Conservation (phyloP, 108 stramenopile genomes). For the Bacterosira constricta region DNA sequence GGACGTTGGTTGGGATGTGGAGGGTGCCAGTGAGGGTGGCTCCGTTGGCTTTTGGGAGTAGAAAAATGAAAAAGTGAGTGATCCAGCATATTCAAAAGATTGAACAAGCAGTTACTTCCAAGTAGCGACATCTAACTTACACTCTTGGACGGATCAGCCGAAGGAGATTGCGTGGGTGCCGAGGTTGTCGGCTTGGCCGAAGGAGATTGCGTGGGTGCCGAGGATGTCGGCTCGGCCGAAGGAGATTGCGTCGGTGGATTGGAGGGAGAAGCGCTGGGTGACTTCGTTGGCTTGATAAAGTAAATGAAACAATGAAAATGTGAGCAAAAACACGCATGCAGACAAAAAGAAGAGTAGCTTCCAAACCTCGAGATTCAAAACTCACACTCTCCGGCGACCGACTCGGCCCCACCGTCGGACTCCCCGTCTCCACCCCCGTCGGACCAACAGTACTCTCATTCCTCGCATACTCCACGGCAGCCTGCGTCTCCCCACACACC, state of each 20-base stretch:
- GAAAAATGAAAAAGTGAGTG: background rate
- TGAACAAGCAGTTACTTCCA: background rate
- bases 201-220: background rate
- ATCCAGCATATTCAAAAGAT: too few relatives aligned
- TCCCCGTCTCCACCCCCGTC: background rate
- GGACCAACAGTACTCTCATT: conserved; percentile 5
- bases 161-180: background rate
- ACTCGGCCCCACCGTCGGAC: background rate
- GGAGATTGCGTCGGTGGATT: background rate
- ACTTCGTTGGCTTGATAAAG: too few relatives aligned
- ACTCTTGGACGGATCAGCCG: background rate
- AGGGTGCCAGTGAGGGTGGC: too few relatives aligned
- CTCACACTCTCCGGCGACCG: background rate
- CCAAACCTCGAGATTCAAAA: background rate
- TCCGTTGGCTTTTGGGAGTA: too few relatives aligned
- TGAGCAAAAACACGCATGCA: too few relatives aligned
- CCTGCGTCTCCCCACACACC: conserved; percentile 41
- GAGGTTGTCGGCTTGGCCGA: conserved; percentile 1
- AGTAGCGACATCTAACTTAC: background rate
- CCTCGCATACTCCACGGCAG: conserved; percentile 34
- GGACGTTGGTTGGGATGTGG: background rate
- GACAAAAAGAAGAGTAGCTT: too few relatives aligned
- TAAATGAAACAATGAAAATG: too few relatives aligned
- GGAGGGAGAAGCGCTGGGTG: too few relatives aligned
- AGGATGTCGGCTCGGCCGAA: background rate